Evolutionary conservation across 1,284 basidiomycete species (phyloP), one percentile per base, ranked within the genome.

Genomic region (Marasmius oreades): DNA sequence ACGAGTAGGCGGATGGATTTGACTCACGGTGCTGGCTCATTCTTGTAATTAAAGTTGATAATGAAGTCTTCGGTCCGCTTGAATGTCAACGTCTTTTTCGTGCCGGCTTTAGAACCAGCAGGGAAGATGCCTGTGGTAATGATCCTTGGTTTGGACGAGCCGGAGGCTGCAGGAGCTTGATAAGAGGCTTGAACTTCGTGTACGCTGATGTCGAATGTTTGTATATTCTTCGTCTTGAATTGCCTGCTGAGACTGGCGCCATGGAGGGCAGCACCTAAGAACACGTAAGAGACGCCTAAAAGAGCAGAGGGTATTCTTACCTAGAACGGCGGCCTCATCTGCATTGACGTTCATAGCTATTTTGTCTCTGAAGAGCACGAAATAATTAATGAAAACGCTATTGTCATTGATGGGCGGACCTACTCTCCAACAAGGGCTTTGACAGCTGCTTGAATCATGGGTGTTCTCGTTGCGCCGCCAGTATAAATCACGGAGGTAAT

Each of bases 151-250:
- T 80, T 78, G n/a, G 71, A 61, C 37, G 67, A 65, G 2, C 78
- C 66, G 5, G 76, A 71, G 50, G 82, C 77, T 5, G 77, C 61
- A 54, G 89, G 84, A 26, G 88, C 81, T 28, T 81, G 78, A 68
- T 93, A 94, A 2, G 89, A 84, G 3, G 85, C 81, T 64, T 91
- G 86, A 56, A 95, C 77, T 62, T 92, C 89, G 64, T 89, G 85
- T 2, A 80, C 74, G 20, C 73, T 74, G 59, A 90, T 79, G 67
- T 98, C 96, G 18, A 80, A 72, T 26, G 98, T 80, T 57, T 92
- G 90, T 69, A 98, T 91, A 62, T 90, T 87, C 77, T 99, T 99
- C 60, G 96, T 98, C 76, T 92, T 92, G 82, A 98, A 98, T 68
- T 94, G 92, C 39, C 89, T 81, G 65, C 90, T 94, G 51, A 95